These are phyloP conservation scores for Phytopythium oedochilum DNA, from an alignment of 352 stramenopile genomes.

Conservation along the genomic window DNA sequence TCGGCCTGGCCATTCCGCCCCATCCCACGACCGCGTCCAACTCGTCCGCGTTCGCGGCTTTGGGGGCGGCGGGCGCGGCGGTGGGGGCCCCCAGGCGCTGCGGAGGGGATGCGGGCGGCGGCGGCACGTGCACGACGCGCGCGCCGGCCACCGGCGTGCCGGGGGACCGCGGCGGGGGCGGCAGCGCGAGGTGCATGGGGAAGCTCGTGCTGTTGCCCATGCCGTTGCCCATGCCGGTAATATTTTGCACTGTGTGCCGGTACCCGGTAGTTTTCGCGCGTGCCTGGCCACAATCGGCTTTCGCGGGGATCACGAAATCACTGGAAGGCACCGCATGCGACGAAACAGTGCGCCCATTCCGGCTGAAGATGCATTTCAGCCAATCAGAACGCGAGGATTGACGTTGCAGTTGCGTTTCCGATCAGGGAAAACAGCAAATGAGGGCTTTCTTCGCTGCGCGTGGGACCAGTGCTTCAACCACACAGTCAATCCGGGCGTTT, in stretches of 20 bases:
- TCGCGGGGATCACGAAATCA: slow-evolving; percentile 2
- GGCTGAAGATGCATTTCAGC: background rate
- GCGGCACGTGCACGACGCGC: background rate
- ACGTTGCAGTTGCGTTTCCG: background rate
- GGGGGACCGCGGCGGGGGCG: background rate
- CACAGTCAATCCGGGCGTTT: background rate
- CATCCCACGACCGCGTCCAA: background rate
- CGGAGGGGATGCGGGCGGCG: background rate
- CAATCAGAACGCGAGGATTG: background rate
- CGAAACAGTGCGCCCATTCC: background rate
- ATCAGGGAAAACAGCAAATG: background rate
- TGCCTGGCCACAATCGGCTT: background rate
- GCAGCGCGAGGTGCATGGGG: slow-evolving; percentile 4
- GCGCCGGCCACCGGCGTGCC: background rate
- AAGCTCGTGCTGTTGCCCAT: slow-evolving; percentile 7
- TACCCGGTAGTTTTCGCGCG: too few species aligned
- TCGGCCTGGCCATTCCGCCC: background rate
- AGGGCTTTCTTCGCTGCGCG: background rate
- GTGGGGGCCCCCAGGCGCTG: background rate
- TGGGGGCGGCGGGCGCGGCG: background rate
- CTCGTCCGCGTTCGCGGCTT: too few species aligned
- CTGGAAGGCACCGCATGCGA: background rate
- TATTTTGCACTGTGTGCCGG: background rate
- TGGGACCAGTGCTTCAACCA: background rate
- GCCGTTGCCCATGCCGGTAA: slow-evolving; percentile 4